Evolutionary conservation across 345 rosid genomes (phyloP).

Genomic region (Camelina sativa): DNA sequence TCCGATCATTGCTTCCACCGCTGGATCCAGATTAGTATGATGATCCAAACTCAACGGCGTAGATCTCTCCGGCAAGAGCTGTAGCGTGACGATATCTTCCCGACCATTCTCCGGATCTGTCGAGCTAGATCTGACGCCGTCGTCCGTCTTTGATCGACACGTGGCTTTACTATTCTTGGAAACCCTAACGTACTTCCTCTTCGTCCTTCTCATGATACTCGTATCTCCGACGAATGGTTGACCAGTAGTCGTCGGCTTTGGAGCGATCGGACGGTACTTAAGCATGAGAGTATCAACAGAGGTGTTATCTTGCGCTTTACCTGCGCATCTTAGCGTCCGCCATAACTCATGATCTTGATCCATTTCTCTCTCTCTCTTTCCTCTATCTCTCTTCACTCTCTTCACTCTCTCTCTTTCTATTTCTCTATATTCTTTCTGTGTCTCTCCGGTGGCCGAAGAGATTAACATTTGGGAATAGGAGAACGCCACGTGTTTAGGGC

Average conservation of each 20-base stretch:
- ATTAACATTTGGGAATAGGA: conserved; percentile 42
- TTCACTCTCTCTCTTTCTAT: background rate
- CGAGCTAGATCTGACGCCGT: conserved; percentile 39
- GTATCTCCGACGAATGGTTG: conserved; percentile 33
- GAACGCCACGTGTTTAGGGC: conserved; percentile 58
- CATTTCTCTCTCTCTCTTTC: conserved; percentile 22
- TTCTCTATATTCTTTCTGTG: conserved; percentile 36
- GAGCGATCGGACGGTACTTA: conserved; percentile 77
- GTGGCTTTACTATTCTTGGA: conserved; percentile 48
- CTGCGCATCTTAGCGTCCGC: conserved; percentile 43
- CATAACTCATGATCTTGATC: conserved; percentile 43
- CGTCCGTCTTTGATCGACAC: conserved; percentile 37
- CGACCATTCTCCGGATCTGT: conserved; percentile 35
- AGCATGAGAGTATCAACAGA: conserved; percentile 64
- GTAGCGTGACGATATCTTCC: conserved; percentile 56
- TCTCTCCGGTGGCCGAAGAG: conserved; percentile 34
- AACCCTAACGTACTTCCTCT: conserved; percentile 87
- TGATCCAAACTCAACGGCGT: conserved; percentile 43
- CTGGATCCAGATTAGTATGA: conserved; percentile 24
- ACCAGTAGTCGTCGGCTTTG: conserved; percentile 48
- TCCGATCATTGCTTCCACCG: conserved; percentile 17
- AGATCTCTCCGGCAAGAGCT: conserved; percentile 59
- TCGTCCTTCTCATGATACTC: conserved; percentile 45
- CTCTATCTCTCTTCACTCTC: conserved; percentile 16
- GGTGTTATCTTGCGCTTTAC: conserved; percentile 46